Evolutionary conservation across 768 basidiomycete genomes (phyloP), one percentile per base, ranked within the genome.

Genomic region (Lactarius akahatsu): DNA sequence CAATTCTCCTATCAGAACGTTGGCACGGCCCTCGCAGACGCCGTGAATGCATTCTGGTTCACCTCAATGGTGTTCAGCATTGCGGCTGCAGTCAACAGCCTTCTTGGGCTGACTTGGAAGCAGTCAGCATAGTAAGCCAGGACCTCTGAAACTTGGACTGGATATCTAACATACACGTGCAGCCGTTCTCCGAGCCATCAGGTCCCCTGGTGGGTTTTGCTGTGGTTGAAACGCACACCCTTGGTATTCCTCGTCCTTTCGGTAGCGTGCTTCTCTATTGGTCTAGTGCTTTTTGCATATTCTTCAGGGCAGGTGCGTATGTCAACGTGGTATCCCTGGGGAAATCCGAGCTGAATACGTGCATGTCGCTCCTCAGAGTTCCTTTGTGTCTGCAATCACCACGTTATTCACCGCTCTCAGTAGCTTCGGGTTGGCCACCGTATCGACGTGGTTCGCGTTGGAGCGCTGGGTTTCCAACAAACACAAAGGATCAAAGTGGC

Each of bases 201-300:
- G 61, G 88, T 90, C 52, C 89, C 89, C 0, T 90, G 89, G 89
- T 90, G 89, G 88, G 88, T 90, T 50, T 77, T 89, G 63, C 91
- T 92, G 70, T 93, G 90, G 91, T 92, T 92, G 78, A 92, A 92
- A 73, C 80, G 90, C 40, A 90, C 90, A 7, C 91, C 91, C 18
- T 80, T 92, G 38, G 88, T 92, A 68, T 91, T 92, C 78, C 83
- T 92, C 55, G 90, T 92, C 66, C 80, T 92, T 74, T 90, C 91
- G 60, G 90, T 92, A 58, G 89, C 89, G 47, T 89, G 88, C 76
- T 93, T 93, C 76, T 92, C 89, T 0, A 81, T 89, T 45, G 91
- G 91, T 20, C 80, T 92, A 20, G 86, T 88, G 71, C 83, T 88
- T 50, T 92, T 92, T 72, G 82, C 89, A 15, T 92, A 91, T 73